Conservation (phyloP, 768 basidiomycete genomes). For the Amanita pallidorosea region DNA sequence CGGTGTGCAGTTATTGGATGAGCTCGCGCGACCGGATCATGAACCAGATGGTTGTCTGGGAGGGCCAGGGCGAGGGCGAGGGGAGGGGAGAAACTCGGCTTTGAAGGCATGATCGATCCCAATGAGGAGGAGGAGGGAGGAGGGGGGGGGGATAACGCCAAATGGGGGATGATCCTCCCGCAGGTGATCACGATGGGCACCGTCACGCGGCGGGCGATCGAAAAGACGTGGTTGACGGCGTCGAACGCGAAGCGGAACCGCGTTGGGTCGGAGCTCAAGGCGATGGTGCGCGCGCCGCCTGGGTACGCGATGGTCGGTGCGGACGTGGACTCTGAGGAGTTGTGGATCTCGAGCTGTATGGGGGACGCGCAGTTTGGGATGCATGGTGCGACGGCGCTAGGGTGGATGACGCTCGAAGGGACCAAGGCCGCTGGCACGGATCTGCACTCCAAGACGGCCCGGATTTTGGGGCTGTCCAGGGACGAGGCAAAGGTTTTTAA, state of each 20-base stretch:
- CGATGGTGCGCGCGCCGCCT: slow-evolving; percentile 90
- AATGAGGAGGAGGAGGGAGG: not conserved
- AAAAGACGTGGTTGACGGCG: slow-evolving; percentile 96
- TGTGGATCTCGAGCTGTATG: slow-evolving; percentile 99
- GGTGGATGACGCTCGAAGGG: slow-evolving; percentile 99
- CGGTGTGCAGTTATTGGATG: slow-evolving; percentile 97
- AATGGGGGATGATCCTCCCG: slow-evolving; percentile 88
- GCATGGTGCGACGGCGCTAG: slow-evolving; percentile 92
- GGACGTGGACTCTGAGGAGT: slow-evolving; percentile 96
- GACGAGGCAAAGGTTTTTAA: slow-evolving; percentile 99
- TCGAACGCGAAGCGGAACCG: slow-evolving; percentile 97
- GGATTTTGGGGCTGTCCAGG: slow-evolving; percentile 83
- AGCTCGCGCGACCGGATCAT: slow-evolving; percentile 84
- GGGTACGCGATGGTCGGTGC: slow-evolving; percentile 96
- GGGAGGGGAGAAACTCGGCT: not conserved
- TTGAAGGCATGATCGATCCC: not conserved
- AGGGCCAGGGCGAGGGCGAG: slow-evolving; percentile 22
- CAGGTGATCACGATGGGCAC: slow-evolving; percentile 99
- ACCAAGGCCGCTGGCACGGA: slow-evolving; percentile 93
- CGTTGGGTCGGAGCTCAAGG: slow-evolving; percentile 96
- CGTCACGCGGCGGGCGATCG: slow-evolving; percentile 93
- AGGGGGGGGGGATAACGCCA: slow-evolving; percentile 17
- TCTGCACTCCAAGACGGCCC: slow-evolving; percentile 92
- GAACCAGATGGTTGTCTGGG: slow-evolving; percentile 91
- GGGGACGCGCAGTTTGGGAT: slow-evolving; percentile 96